phyloP scores from a whole-genome alignment of 2,329 filamentous ascomycete species.

The Verticillium klebahnii region DNA sequence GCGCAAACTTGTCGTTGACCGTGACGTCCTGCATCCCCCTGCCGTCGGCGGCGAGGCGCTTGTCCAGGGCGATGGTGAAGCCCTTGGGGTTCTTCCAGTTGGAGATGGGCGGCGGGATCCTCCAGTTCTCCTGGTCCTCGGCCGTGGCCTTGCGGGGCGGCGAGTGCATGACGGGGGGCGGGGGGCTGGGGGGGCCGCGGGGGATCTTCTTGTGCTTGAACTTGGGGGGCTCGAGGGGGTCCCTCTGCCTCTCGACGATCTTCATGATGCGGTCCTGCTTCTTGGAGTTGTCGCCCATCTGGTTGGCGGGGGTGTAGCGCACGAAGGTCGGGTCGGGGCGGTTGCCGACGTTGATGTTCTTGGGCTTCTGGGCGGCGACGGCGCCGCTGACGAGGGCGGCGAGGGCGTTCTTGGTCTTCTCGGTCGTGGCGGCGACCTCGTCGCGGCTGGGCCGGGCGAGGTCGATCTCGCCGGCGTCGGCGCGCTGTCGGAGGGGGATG shows the following conservation, averaged over 20 bases:
- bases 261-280: constrained; percentile 98
- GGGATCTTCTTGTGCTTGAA: constrained; percentile 99
- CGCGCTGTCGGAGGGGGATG: constrained; percentile 87
- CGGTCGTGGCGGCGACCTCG: constrained; percentile 76
- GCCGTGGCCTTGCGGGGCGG: constrained; percentile 92
- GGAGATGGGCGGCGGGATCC: constrained; percentile 78
- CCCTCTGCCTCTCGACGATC: constrained; percentile 88
- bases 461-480: constrained; percentile 87
- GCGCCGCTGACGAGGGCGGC: constrained; percentile 79
- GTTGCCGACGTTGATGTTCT: constrained; percentile 81
- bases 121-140: constrained; percentile 96
- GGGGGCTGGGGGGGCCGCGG: constrained; percentile 84
- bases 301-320: constrained; percentile 89
- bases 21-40: constrained; percentile 87
- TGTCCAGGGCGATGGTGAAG: constrained; percentile 93
- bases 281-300: constrained; percentile 84
- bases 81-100: constrained; percentile 99
- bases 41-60: constrained; percentile 90
- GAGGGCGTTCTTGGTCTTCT: constrained; percentile 83
- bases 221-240: constrained; percentile 95
- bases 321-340: constrained; percentile 89
- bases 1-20: constrained; percentile 98
- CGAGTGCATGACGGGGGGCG: constrained; percentile 90
- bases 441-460: constrained; percentile 81
- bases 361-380: constrained; percentile 88